A percentile compares a stretch with the other conserved stretches of the same genome.
Conservation (phyloP, 257 asterid species). For the Pogostemon cablin region DNA sequence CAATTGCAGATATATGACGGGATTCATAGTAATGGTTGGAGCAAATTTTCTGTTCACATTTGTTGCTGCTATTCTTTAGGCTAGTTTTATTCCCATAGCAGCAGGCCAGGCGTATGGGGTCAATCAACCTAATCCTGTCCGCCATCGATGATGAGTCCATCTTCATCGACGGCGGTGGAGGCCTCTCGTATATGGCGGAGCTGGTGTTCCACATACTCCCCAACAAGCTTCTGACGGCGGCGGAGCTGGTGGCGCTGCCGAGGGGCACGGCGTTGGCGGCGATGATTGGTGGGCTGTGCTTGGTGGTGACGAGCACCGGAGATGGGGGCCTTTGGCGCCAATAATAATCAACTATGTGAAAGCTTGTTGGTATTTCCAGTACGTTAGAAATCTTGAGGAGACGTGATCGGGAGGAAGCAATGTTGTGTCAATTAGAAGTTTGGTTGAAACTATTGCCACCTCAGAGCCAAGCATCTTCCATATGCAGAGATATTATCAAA, state of each 20-base stretch:
- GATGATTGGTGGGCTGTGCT: slow-evolving; percentile 50
- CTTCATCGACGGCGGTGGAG: slow-evolving; percentile 57
- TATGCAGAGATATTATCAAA: too few species aligned
- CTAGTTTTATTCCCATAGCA: too few species aligned
- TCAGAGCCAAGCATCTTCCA: too few species aligned
- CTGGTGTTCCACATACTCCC: slow-evolving; percentile 71
- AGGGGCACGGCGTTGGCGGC: slow-evolving; percentile 53
- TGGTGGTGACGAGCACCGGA: slow-evolving; percentile 71
- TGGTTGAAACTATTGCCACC: too few species aligned
- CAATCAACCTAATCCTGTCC: slow-evolving; percentile 54
- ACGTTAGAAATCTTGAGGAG: too few species aligned
- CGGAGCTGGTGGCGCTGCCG: slow-evolving; percentile 49
- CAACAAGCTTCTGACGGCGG: slow-evolving; percentile 50
- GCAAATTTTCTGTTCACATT: too few species aligned
- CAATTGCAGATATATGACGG: too few species aligned
- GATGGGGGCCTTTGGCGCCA: slow-evolving; percentile 67
- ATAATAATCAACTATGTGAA: slow-evolving; percentile 70
- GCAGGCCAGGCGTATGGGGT: too few species aligned
- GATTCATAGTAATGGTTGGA: too few species aligned
- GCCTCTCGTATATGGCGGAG: slow-evolving; percentile 60
- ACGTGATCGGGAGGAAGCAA: too few species aligned
- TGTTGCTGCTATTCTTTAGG: too few species aligned
- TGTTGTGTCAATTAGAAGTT: too few species aligned
- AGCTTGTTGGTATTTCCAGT: neutral
- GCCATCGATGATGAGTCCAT: slow-evolving; percentile 68